Evolutionary conservation across 371 early-diverging fungal genomes (phyloP).

Genomic region (Mortierella sp.): DNA sequence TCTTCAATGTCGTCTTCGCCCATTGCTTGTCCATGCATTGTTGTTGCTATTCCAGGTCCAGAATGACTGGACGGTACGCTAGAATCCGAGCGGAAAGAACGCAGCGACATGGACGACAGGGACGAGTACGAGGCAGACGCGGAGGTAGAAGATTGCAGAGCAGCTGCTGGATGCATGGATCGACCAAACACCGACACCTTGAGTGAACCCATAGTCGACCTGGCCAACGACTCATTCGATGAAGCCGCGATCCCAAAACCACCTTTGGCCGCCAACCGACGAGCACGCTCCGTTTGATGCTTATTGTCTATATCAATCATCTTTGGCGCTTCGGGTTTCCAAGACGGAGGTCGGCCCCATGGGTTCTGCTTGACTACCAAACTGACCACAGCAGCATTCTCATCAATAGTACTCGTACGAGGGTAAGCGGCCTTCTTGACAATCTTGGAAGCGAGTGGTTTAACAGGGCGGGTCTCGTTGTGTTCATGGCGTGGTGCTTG

Average conservation of each 20-base stretch:
- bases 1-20: neutral
- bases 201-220: constrained; percentile 28
- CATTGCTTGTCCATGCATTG: neutral
- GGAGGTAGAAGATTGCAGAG: constrained; percentile 13
- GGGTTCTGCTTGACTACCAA: constrained; percentile 28
- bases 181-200: constrained; percentile 47
- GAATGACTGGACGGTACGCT: constrained; percentile 12
- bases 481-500: neutral
- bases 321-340: constrained; percentile 49
- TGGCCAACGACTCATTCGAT: constrained; percentile 15
- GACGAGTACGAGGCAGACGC: constrained; percentile 20
- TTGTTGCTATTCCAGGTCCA: neutral
- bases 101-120: constrained; percentile 17
- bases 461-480: neutral
- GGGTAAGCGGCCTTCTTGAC: neutral
- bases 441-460: neutral
- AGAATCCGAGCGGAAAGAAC: constrained; percentile 23
- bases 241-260: neutral
- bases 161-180: constrained; percentile 5
- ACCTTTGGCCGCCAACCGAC: constrained; percentile 12
- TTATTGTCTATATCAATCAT: constrained; percentile 51
- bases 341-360: constrained; percentile 56
- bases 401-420: neutral
- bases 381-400: neutral
- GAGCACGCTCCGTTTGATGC: constrained; percentile 15